These are phyloP conservation scores for Phycomyces nitens DNA, from an alignment of 192 early-diverging fungal genomes.

Conservation along the genomic window DNA sequence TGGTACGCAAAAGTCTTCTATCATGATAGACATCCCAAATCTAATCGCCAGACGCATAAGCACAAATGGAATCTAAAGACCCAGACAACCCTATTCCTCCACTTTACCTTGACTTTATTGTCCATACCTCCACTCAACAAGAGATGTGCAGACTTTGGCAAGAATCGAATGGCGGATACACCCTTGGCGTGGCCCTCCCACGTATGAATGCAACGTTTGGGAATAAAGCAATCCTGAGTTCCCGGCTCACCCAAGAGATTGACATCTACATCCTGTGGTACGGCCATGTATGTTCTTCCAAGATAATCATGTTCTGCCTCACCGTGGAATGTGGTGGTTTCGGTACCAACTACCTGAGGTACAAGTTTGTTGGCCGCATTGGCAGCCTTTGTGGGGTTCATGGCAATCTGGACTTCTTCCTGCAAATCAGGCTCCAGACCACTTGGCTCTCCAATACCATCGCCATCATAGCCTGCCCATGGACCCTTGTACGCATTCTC, in stretches of 20 bases:
- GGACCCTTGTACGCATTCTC: conserved; percentile 82
- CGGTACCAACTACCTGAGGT: conserved; percentile 48
- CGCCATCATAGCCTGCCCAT: conserved; percentile 92
- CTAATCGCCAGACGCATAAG: conserved; percentile 33
- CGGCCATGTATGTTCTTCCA: conserved; percentile 95
- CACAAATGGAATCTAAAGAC: no score
- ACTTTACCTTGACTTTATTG: conserved; percentile 79
- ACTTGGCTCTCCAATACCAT: conserved; percentile 56
- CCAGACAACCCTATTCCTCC: not conserved
- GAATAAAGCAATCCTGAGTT: conserved; percentile 76
- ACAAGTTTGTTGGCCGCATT: conserved; percentile 19
- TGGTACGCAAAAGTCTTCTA: conserved; percentile 80
- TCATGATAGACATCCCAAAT: conserved; percentile 95
- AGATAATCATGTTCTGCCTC: conserved; percentile 84
- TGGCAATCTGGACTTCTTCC: conserved; percentile 34
- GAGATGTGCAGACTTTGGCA: conserved; percentile 88
- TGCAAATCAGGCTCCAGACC: conserved; percentile 56
- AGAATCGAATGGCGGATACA: conserved; percentile 86
- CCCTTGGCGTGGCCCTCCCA: conserved; percentile 92
- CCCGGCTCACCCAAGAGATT: conserved; percentile 74
- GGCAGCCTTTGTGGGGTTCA: conserved; percentile 15
- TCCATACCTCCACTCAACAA: conserved; percentile 93
- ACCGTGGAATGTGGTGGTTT: conserved; percentile 87
- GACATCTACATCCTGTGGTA: conserved; percentile 82
- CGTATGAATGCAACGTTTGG: conserved; percentile 83